Evolutionary conservation across 202 grass and related monocot genomes (phyloP).

Genomic region (Musa balbisiana): DNA sequence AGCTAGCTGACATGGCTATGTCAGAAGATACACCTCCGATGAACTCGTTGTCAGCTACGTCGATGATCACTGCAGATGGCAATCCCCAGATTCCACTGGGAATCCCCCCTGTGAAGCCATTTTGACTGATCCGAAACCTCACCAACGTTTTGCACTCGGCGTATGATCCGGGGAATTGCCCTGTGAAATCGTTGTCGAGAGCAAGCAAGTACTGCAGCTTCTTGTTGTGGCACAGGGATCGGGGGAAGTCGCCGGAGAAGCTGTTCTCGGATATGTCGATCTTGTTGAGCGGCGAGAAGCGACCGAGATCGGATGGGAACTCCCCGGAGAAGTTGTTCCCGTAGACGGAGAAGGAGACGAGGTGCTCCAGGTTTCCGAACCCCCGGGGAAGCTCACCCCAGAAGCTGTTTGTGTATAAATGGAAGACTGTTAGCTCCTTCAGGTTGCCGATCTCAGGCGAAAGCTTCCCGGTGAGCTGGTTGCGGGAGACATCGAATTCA

Average conservation of each 20-base stretch:
- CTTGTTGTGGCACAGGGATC: constrained; percentile 68
- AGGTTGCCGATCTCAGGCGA: constrained; percentile 47
- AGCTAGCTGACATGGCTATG: constrained; percentile 49
- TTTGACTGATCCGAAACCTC: constrained; percentile 87
- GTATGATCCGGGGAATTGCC: constrained; percentile 70
- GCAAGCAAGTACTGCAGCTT: constrained; percentile 76
- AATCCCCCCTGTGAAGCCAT: constrained; percentile 56
- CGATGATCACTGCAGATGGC: constrained; percentile 84
- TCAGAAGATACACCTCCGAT: constrained; percentile 58
- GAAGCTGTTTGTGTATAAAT: constrained; percentile 72
- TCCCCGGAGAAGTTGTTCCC: constrained; percentile 72
- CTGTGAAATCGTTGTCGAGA: constrained; percentile 80
- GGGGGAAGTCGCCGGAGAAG: constrained; percentile 78
- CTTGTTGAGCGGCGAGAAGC: constrained; percentile 61
- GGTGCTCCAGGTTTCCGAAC: constrained; percentile 55
- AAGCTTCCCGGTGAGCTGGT: constrained; percentile 58
- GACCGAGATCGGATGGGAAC: constrained; percentile 62
- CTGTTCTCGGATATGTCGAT: constrained; percentile 94
- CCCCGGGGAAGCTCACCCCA: constrained; percentile 69
- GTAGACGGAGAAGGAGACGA: constrained; percentile 86
- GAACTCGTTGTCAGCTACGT: constrained; percentile 72
- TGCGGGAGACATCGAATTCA: constrained; percentile 90
- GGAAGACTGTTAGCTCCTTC: constrained; percentile 72
- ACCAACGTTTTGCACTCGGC: constrained; percentile 80
- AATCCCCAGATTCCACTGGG: constrained; percentile 58